phyloP scores from a whole-genome alignment of 306 rosid genomes.

The Quercus robur region DNA sequence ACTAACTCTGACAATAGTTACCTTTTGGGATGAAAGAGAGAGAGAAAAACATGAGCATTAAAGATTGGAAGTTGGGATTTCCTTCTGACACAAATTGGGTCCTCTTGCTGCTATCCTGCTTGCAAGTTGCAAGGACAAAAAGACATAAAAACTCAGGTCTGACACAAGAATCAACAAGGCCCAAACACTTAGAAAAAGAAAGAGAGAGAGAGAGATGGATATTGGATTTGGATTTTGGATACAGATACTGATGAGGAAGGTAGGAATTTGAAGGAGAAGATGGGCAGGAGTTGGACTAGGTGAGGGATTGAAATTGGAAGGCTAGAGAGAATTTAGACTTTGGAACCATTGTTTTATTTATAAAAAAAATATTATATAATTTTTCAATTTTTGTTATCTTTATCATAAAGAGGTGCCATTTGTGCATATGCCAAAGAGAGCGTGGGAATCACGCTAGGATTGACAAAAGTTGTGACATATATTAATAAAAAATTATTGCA shows the following conservation, averaged over 20 bases:
- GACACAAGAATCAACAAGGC: neutral
- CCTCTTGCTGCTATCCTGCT: neutral
- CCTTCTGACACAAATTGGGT: conserved; percentile 33
- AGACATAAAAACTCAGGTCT: conserved; percentile 3
- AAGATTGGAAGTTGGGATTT: conserved; percentile 15
- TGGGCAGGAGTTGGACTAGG: neutral
- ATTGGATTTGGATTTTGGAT: neutral
- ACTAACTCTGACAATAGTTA: conserved; percentile 21
- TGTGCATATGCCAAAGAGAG: neutral
- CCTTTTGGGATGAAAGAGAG: conserved; percentile 12
- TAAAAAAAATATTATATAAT: no score
- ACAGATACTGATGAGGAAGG: neutral
- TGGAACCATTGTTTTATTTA: conserved; percentile 8
- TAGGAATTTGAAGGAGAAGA: neutral
- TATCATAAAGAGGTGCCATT: conserved; percentile 2
- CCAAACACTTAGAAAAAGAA: neutral
- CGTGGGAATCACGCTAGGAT: conserved; percentile 28
- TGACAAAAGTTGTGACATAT: neutral
- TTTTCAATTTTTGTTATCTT: conserved; percentile 15
- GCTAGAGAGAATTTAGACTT: conserved; percentile 18
- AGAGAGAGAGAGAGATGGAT: conserved; percentile 7
- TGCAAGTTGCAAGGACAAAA: conserved; percentile 20
- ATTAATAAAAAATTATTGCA: neutral
- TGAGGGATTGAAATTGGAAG: conserved; percentile 34
- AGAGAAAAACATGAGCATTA: neutral